A percentile compares a stretch with the other conserved stretches of the same genome.
These are phyloP conservation scores for Berberis thunbergii DNA, from an alignment of 164 flowering plant species.

Conservation along the genomic window DNA sequence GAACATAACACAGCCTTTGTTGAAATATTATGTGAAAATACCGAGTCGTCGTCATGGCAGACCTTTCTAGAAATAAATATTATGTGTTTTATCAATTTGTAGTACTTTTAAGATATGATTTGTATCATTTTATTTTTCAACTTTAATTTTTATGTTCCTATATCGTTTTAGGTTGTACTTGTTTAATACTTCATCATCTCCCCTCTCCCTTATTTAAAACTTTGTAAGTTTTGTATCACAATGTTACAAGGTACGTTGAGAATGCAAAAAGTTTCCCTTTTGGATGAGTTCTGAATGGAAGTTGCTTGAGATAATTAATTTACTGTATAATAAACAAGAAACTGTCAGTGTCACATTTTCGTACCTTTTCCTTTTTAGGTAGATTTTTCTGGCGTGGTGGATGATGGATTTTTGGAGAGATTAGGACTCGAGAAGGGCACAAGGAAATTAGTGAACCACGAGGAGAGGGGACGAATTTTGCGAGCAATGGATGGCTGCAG, in stretches of 20 bases:
- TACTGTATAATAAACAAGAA: no score
- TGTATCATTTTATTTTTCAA: no score
- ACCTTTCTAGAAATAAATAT: no score
- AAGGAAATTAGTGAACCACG: constrained; percentile 81
- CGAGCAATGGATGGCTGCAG: constrained; percentile 96
- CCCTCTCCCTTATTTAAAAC: neutral
- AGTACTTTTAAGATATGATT: no score
- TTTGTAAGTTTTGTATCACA: neutral
- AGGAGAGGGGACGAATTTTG: constrained; percentile 87
- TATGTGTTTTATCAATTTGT: no score
- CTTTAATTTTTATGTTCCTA: no score
- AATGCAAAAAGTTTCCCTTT: no score
- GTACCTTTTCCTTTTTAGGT: constrained; percentile 36
- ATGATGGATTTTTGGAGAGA: constrained; percentile 59
- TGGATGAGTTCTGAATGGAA: neutral
- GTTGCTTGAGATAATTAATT: neutral
- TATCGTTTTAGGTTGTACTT: neutral
- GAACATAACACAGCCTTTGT: no score
- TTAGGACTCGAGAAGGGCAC: constrained; percentile 82
- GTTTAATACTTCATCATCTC: neutral
- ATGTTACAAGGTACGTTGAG: neutral
- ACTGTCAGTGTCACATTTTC: neutral
- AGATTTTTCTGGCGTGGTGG: constrained; percentile 90
- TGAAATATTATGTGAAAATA: no score
- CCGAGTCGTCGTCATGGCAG: no score